phyloP scores from a whole-genome alignment of 352 stramenopile species.

The Globisporangium viniferum region DNA sequence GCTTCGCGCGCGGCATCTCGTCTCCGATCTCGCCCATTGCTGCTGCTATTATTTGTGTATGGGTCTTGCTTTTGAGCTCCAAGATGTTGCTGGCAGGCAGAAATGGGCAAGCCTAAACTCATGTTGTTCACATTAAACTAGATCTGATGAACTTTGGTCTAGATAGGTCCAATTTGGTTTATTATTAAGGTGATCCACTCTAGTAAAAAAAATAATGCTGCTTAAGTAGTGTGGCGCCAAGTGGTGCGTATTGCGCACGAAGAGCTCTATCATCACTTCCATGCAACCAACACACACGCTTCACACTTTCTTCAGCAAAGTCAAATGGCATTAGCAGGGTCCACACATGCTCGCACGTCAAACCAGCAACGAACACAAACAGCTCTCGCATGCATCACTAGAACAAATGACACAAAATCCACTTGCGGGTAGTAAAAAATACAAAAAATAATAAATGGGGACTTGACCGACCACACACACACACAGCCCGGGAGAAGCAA shows the following conservation, averaged over 20 bases:
- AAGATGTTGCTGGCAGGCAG: neutral
- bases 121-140: neutral
- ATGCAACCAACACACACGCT: neutral
- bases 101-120: neutral
- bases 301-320: neutral
- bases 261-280: neutral
- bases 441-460: slow-evolving; percentile 12
- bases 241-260: neutral
- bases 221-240: neutral
- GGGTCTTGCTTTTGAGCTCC: neutral
- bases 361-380: neutral
- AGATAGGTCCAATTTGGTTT: neutral
- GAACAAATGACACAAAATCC: slow-evolving; percentile 5
- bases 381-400: neutral
- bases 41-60: neutral
- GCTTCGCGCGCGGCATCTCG: slow-evolving; percentile 76
- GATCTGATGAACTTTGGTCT: neutral
- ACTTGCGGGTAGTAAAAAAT: neutral
- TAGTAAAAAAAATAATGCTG: neutral
- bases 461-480: slow-evolving; percentile 6
- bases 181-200: neutral
- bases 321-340: slow-evolving; percentile 8
- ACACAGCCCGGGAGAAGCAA: neutral
- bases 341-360: neutral
- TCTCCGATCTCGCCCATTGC: slow-evolving; percentile 40